phyloP scores from a whole-genome alignment of 164 flowering plant genomes.

The Liriodendron chinense region DNA sequence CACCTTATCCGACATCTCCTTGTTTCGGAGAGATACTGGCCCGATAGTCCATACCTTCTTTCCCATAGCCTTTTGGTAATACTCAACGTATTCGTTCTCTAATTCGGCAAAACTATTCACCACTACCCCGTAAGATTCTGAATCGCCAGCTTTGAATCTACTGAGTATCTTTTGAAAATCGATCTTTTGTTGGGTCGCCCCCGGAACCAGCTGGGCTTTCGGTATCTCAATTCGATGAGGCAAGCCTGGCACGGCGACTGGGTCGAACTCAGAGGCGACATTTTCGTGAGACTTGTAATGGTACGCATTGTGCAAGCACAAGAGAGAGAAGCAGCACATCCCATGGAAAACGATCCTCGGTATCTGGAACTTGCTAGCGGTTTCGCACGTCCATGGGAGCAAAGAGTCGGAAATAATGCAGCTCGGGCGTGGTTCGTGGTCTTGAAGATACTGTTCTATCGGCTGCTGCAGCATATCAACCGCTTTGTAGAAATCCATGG shows the following conservation, averaged over 20 bases:
- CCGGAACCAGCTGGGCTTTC: constrained; percentile 30
- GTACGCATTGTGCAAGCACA: too few species aligned
- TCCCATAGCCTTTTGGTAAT: constrained; percentile 18
- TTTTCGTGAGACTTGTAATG: constrained; percentile 20
- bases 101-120: constrained; percentile 41
- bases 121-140: constrained; percentile 30
- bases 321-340: too few species aligned
- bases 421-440: constrained; percentile 26
- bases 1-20: constrained; percentile 22
- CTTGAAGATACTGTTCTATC: constrained; percentile 25
- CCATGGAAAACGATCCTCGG: too few species aligned
- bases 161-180: neutral
- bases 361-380: too few species aligned
- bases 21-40: constrained; percentile 43
- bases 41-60: constrained; percentile 48
- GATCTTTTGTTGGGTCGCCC: neutral
- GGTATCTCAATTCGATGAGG: constrained; percentile 33
- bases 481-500: constrained; percentile 32
- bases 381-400: too few species aligned
- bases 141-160: constrained; percentile 23
- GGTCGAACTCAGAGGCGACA: constrained; percentile 22
- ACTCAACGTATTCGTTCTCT: constrained; percentile 32
- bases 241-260: constrained; percentile 36
- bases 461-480: constrained; percentile 30
- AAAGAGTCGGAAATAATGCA: constrained; percentile 60